A percentile compares a stretch with the other conserved stretches of the same genome.
Conservation (phyloP, 139 green algal genomes). For the Auxenochlorella pyrenoidosa region DNA sequence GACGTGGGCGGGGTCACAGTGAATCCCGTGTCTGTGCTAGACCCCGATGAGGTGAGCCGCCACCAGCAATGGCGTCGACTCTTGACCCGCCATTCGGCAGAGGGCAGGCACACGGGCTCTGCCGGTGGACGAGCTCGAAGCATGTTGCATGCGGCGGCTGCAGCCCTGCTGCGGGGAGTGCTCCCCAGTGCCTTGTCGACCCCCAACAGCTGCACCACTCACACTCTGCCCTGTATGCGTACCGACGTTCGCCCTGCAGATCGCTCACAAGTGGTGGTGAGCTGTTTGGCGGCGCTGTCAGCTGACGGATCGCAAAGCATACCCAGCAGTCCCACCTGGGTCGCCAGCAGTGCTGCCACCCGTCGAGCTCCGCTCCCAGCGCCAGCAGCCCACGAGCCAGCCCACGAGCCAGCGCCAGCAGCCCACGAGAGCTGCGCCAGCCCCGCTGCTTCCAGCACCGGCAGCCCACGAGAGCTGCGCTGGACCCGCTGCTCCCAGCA, state of each 20-base stretch:
- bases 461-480: too few species aligned
- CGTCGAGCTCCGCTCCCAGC: neutral
- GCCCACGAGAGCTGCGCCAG: neutral
- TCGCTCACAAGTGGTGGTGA: conserved; percentile 4
- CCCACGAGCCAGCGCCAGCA: neutral
- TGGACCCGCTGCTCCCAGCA: too few species aligned
- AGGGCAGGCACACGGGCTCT: too few species aligned
- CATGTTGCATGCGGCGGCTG: too few species aligned
- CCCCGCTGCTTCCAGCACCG: neutral
- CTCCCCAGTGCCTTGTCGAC: neutral
- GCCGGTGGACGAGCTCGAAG: too few species aligned
- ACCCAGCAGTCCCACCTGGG: neutral
- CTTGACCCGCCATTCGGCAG: too few species aligned
- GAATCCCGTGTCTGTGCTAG: neutral
- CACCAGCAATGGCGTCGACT: too few species aligned
- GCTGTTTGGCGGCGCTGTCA: neutral
- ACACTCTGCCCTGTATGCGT: neutral
- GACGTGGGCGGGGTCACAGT: neutral
- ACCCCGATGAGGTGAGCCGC: neutral
- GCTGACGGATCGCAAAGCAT: neutral
- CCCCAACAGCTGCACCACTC: too few species aligned
- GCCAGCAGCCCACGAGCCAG: neutral
- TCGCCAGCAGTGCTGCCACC: neutral
- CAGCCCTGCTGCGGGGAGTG: neutral
- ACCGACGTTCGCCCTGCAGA: neutral